phyloP scores from a whole-genome alignment of 108 stramenopile species.

The Cylindrotheca closterium region DNA sequence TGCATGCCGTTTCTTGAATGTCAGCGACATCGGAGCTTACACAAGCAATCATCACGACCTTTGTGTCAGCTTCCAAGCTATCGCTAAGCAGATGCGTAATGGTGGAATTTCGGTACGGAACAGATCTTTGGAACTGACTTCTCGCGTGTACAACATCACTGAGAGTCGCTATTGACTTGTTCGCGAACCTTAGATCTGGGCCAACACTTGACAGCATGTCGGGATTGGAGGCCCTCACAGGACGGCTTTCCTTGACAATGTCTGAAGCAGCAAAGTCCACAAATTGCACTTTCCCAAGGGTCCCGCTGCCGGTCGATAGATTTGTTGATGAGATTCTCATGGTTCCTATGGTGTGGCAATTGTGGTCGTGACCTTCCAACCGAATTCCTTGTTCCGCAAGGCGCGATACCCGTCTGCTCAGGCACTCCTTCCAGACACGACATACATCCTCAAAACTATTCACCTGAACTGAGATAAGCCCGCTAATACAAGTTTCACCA shows the following conservation, averaged over 20 bases:
- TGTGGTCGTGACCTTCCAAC: slow-evolving; percentile 30
- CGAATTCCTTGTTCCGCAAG: slow-evolving; percentile 53
- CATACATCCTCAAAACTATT: slow-evolving; percentile 59
- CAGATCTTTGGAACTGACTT: slow-evolving; percentile 68
- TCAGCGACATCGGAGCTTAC: slow-evolving; percentile 68
- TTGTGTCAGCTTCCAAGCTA: slow-evolving; percentile 79
- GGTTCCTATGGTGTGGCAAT: slow-evolving; percentile 68
- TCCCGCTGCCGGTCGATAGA: slow-evolving; percentile 67
- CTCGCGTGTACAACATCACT: slow-evolving; percentile 69
- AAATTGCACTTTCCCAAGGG: slow-evolving; percentile 76
- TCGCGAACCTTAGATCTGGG: slow-evolving; percentile 61
- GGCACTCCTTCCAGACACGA: slow-evolving; percentile 56
- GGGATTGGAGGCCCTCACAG: slow-evolving; percentile 4
- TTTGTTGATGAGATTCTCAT: slow-evolving; percentile 71
- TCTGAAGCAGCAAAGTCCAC: slow-evolving; percentile 81
- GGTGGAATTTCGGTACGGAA: slow-evolving; percentile 85
- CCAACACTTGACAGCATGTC: slow-evolving; percentile 27
- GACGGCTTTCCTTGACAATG: slow-evolving; percentile 23
- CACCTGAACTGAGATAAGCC: slow-evolving; percentile 59
- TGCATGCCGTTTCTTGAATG: slow-evolving; percentile 50
- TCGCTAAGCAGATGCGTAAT: slow-evolving; percentile 83
- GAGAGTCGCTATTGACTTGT: slow-evolving; percentile 70
- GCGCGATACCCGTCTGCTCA: slow-evolving; percentile 39
- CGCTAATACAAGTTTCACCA: slow-evolving; percentile 82
- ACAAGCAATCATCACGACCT: slow-evolving; percentile 73